Conservation (phyloP, 371 early-diverging fungal genomes). For the Catenaria anguillulae region DNA sequence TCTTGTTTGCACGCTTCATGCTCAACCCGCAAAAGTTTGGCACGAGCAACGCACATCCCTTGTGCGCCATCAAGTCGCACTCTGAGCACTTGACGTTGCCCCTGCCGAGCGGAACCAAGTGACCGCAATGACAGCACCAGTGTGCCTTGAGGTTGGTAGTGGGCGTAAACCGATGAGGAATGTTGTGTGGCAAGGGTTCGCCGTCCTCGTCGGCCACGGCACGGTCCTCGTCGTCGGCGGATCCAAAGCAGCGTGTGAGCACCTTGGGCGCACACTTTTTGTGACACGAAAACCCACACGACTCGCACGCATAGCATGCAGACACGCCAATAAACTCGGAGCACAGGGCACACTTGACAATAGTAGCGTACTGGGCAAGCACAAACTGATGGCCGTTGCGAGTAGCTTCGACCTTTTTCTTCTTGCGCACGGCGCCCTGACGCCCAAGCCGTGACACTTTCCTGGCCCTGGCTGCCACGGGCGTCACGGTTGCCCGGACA, state of each 20-base stretch:
- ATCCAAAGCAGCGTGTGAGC: conserved; percentile 75
- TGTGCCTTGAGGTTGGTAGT: conserved; percentile 57
- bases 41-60: conserved; percentile 61
- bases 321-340: conserved; percentile 72
- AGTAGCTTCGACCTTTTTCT: conserved; percentile 49
- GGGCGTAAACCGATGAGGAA: conserved; percentile 81
- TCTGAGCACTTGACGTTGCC: conserved; percentile 23
- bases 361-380: conserved; percentile 65
- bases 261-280: conserved; percentile 69
- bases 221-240: not conserved
- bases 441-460: conserved; percentile 59
- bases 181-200: conserved; percentile 64
- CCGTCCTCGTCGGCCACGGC: conserved; percentile 26
- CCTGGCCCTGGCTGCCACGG: conserved; percentile 24
- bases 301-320: conserved; percentile 80
- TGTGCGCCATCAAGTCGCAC: conserved; percentile 68
- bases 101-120: conserved; percentile 69
- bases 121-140: conserved; percentile 97
- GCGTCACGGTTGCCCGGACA: conserved; percentile 19
- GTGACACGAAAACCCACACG: conserved; percentile 88
- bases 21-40: conserved; percentile 89
- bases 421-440: conserved; percentile 74
- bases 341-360: conserved; percentile 89
- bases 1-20: conserved; percentile 62
- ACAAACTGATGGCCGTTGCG: conserved; percentile 81